A percentile compares a stretch with the other conserved stretches of the same genome.
phyloP scores from a whole-genome alignment of 1,284 basidiomycete genomes.

The Thecaphora thlaspeos region DNA sequence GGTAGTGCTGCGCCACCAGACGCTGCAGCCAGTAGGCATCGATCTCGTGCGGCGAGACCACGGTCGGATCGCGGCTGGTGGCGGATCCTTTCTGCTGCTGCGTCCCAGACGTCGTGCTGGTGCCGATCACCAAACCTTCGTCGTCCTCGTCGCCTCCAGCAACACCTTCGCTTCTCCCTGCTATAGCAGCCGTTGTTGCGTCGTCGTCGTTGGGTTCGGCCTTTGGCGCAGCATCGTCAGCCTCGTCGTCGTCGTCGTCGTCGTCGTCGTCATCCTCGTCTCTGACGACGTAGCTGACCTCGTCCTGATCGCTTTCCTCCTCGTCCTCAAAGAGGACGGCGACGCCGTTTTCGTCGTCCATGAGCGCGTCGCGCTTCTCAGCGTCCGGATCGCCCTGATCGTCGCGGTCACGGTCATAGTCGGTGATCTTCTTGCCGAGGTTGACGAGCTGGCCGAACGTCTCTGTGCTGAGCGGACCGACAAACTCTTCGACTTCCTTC shows the following conservation, averaged over 20 bases:
- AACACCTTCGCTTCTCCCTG: too few species aligned
- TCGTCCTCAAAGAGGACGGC: slow-evolving; percentile 61
- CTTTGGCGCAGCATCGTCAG: slow-evolving; percentile 58
- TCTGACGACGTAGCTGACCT: slow-evolving; percentile 78
- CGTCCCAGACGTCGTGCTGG: slow-evolving; percentile 59
- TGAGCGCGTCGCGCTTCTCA: slow-evolving; percentile 72
- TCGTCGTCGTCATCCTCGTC: slow-evolving; percentile 70
- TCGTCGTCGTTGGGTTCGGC: slow-evolving; percentile 62
- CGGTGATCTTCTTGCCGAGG: slow-evolving; percentile 92
- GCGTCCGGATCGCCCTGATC: slow-evolving; percentile 68
- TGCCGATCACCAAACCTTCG: slow-evolving; percentile 59
- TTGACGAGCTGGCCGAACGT: slow-evolving; percentile 80
- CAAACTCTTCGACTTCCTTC: slow-evolving; percentile 81
- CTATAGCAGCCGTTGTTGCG: too few species aligned
- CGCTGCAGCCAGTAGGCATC: slow-evolving; percentile 99
- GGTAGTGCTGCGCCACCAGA: slow-evolving; percentile 82
- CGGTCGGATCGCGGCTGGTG: slow-evolving; percentile 59
- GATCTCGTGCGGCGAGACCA: slow-evolving; percentile 81
- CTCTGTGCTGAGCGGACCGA: slow-evolving; percentile 72
- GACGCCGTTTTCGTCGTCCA: slow-evolving; percentile 67
- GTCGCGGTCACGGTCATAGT: slow-evolving; percentile 80
- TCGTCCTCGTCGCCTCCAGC: slow-evolving; percentile 69
- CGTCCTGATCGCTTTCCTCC: slow-evolving; percentile 80
- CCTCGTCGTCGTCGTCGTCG: slow-evolving; percentile 65
- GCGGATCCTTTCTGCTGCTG: slow-evolving; percentile 59